Evolutionary conservation across 495 filamentous ascomycete species (phyloP), one percentile per base, ranked within the genome.

Genomic region (Astrothelium macrocarpum): DNA sequence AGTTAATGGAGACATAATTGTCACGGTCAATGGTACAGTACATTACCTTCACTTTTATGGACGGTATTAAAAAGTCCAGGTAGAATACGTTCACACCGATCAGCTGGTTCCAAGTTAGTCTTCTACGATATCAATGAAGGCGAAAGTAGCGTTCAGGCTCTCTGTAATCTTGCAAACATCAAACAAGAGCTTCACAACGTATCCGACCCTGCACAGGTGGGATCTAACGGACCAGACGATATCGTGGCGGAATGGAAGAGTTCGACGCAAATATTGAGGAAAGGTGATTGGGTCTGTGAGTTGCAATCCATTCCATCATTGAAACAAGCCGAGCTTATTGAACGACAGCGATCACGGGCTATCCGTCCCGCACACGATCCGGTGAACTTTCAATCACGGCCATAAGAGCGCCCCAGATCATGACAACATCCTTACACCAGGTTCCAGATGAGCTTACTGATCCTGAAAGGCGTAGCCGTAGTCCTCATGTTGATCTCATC

Each of bases 71-170:
- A 59, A 12, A 62, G 29, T 53, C 10, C 60, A 89, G 87, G 87
- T 78, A 88, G 87, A 71, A 79, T 90, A 66, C 78, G 73, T 74
- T 81, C 80, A 58, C 77, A 77, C 68, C 83, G 83, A 71, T 78
- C 76, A 64, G 78, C 80, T 60, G 85, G 82, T 62, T 84, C 81
- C 69, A 89, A 88, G 76, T 85, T 98, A 71, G 79, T 88, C 49
- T 98, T 98, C 75, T 75, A 96, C 67, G 87, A 93, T 75, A 70
- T 97, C 62, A 75, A 88, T 76, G 84, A 91, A 74, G 85, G 84
- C 36, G 72, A 81, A 68, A 62, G 60, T 7, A 82, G 80, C 66
- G 69, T 91, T 32, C 94, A 98, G 72, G 81, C 81, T 31, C 81
- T 96, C 73, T 82, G 86, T 73, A 87, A 89, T 75, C 75, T 85